These are phyloP conservation scores for Fusarium hostae DNA, from an alignment of 2,329 filamentous ascomycete species.

Conservation along the genomic window DNA sequence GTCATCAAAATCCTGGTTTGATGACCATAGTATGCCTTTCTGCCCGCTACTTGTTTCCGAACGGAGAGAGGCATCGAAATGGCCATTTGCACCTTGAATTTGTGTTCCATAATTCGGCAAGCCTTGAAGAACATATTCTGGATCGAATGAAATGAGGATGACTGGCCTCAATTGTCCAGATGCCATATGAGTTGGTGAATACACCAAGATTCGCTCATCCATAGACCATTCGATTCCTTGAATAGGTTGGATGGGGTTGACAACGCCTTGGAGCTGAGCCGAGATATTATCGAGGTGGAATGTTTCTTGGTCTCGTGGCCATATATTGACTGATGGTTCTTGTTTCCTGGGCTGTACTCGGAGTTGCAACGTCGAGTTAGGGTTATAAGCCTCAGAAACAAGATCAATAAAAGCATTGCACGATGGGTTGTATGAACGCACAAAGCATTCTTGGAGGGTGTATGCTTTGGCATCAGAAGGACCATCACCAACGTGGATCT, in stretches of 20 bases:
- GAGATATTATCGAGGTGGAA: background rate
- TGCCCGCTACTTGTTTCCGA: background rate
- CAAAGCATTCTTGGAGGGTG: constrained; percentile 63
- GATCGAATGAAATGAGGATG: constrained; percentile 48
- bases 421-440: constrained; percentile 65
- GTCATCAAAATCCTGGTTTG: background rate
- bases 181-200: constrained; percentile 45
- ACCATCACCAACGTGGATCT: constrained; percentile 61
- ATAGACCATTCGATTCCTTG: constrained; percentile 54
- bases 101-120: constrained; percentile 21
- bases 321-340: constrained; percentile 23
- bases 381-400: constrained; percentile 49
- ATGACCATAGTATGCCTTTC: background rate
- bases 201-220: constrained; percentile 62
- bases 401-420: constrained; percentile 69
- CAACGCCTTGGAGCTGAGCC: constrained; percentile 49
- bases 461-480: constrained; percentile 55
- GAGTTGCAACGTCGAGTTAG: constrained; percentile 58
- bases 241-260: constrained; percentile 49
- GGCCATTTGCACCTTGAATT: background rate
- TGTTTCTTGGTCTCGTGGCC: constrained; percentile 36
- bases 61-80: background rate
- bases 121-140: constrained; percentile 39
- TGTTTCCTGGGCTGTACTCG: constrained; percentile 39
- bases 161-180: constrained; percentile 32